These are phyloP conservation scores for Pharnaceum exiguum DNA, from an alignment of 148 eudicot species.

Conservation along the genomic window DNA sequence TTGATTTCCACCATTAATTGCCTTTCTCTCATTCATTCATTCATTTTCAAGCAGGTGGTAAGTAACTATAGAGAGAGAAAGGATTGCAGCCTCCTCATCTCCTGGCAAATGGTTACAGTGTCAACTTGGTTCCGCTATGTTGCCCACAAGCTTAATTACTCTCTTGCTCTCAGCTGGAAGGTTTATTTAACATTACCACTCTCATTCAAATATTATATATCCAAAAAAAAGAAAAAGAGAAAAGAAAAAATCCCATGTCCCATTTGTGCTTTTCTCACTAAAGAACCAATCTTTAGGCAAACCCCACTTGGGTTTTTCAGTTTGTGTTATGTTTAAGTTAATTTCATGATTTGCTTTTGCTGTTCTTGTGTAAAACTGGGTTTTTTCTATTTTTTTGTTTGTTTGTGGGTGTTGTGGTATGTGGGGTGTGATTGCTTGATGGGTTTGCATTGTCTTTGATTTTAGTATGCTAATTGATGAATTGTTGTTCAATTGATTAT, in stretches of 20 bases:
- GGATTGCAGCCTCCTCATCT: too few relatives aligned
- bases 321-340: too few relatives aligned
- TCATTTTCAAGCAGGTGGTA: too few relatives aligned
- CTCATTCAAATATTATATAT: not conserved
- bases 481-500: not conserved
- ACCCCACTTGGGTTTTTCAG: too few relatives aligned
- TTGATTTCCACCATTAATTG: too few relatives aligned
- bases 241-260: too few relatives aligned
- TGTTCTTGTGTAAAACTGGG: too few relatives aligned
- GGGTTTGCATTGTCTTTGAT: not conserved
- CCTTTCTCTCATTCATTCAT: too few relatives aligned
- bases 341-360: too few relatives aligned
- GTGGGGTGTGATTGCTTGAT: not conserved
- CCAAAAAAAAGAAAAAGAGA: not conserved
- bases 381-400: not conserved
- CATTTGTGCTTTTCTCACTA: too few relatives aligned
- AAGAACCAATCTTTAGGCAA: too few relatives aligned
- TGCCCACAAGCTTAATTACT: conserved; percentile 42
- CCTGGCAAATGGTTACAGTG: conserved; percentile 38
- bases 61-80: too few relatives aligned
- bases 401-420: not conserved
- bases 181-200: conserved; percentile 12
- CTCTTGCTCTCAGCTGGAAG: conserved; percentile 35
- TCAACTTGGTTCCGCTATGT: conserved; percentile 44
- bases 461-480: not conserved